Evolutionary conservation across 352 stramenopile genomes (phyloP).

Genomic region (Aphanomyces stellatus): DNA sequence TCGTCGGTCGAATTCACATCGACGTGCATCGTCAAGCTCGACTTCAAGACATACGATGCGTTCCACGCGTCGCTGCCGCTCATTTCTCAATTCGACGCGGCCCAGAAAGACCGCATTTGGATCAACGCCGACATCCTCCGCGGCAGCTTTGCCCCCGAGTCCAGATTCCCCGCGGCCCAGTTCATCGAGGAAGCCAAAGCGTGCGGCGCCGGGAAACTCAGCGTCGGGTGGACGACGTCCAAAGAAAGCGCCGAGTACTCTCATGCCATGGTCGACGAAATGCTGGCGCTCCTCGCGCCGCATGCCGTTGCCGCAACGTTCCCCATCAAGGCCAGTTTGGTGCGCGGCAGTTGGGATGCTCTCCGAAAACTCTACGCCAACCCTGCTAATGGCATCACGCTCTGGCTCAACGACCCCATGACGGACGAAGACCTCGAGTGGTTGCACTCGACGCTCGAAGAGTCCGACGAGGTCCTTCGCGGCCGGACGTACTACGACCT

Average conservation of each 20-base stretch:
- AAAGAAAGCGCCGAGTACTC: constrained; percentile 6
- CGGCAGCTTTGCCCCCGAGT: neutral
- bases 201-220: constrained; percentile 5
- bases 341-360: constrained; percentile 3
- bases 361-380: constrained; percentile 4
- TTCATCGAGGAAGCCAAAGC: constrained; percentile 3
- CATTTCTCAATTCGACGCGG: neutral
- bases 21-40: constrained; percentile 12
- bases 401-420: constrained; percentile 14
- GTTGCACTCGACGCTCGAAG: constrained; percentile 9
- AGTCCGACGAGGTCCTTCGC: neutral
- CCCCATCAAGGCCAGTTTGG: constrained; percentile 14
- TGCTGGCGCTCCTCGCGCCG: neutral
- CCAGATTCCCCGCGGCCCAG: neutral
- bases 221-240: constrained; percentile 16
- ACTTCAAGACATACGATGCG: constrained; percentile 15
- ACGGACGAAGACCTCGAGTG: constrained; percentile 5
- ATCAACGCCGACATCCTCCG: constrained; percentile 16
- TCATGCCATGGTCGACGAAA: constrained; percentile 3
- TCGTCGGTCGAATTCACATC: neutral
- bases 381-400: constrained; percentile 6
- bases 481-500: constrained; percentile 19
- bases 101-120: constrained; percentile 1
- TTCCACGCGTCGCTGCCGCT: neutral
- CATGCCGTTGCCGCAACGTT: neutral